Percentiles rank a stretch among this genome's conserved stretches.
These are phyloP conservation scores for Candida tunisiensis DNA, from an alignment of 1,139 yeast genomes.

Conservation along the genomic window DNA sequence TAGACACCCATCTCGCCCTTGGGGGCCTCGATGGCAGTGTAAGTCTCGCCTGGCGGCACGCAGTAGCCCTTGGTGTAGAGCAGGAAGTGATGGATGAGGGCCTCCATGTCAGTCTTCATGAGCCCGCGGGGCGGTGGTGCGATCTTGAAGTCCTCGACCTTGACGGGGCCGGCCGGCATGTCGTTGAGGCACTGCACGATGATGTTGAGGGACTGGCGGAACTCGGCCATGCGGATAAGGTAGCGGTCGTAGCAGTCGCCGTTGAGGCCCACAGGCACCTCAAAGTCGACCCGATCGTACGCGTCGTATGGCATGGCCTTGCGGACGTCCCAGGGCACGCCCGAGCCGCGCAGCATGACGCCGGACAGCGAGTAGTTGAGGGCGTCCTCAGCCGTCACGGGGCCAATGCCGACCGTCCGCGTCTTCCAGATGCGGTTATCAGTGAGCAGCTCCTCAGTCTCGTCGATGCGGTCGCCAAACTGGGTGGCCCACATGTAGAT, in stretches of 20 bases:
- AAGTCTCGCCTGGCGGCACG: conserved; percentile 85
- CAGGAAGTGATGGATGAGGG: conserved; percentile 77
- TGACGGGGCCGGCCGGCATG: conserved; percentile 87
- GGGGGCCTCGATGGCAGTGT: conserved; percentile 87
- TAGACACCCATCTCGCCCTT: conserved; percentile 93
- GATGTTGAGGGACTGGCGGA: conserved; percentile 79
- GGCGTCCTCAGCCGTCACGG: conserved; percentile 75
- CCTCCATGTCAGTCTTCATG: conserved; percentile 92
- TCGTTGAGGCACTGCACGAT: conserved; percentile 82
- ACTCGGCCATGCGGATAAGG: conserved; percentile 78
- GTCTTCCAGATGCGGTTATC: conserved; percentile 91
- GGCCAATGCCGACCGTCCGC: conserved; percentile 70
- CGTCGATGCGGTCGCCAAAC: conserved; percentile 86
- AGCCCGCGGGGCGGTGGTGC: conserved; percentile 65
- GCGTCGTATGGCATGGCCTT: conserved; percentile 87
- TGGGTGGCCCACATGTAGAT: conserved; percentile 95
- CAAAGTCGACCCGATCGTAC: conserved; percentile 73
- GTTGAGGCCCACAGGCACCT: conserved; percentile 68
- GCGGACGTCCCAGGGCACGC: conserved; percentile 76
- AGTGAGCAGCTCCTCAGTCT: conserved; percentile 75
- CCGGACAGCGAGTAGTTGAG: conserved; percentile 69
- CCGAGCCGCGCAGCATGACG: conserved; percentile 84
- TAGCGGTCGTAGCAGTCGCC: conserved; percentile 92
- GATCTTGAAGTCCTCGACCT: conserved; percentile 80
- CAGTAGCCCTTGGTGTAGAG: conserved; percentile 78